Evolutionary conservation across 176 grass and related monocot genomes (phyloP).

Genomic region (Cenchrus purpureus): DNA sequence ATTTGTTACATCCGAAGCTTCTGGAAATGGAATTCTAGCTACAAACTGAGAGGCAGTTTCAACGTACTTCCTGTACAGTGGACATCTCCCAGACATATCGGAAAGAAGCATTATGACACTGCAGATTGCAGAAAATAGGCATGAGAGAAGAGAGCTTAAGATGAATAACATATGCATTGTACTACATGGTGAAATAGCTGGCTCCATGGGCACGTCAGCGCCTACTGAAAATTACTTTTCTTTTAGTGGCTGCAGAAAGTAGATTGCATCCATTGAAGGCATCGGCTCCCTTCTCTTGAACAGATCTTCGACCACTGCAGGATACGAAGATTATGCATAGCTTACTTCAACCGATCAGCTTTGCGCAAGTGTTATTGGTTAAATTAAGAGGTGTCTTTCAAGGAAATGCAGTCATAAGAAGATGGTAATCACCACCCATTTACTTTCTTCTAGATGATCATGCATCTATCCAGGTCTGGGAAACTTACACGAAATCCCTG

Average conservation of each 20-base stretch:
- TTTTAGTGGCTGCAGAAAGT: slow-evolving; percentile 93
- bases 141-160: slow-evolving; percentile 39
- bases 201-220: neutral
- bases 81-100: slow-evolving; percentile 98
- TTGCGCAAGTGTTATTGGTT: neutral
- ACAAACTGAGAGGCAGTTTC: slow-evolving; percentile 9
- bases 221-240: slow-evolving; percentile 73
- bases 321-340: slow-evolving; percentile 8
- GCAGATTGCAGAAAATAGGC: slow-evolving; percentile 42
- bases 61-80: slow-evolving; percentile 91
- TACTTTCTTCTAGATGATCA: slow-evolving; percentile 12
- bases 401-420: neutral
- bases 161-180: slow-evolving; percentile 12
- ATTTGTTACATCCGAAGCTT: slow-evolving; percentile 21
- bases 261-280: slow-evolving; percentile 97
- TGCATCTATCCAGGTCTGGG: neutral
- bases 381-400: neutral
- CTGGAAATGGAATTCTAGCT: slow-evolving; percentile 30
- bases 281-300: slow-evolving; percentile 97
- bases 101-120: slow-evolving; percentile 97
- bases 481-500: slow-evolving; percentile 85
- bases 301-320: slow-evolving; percentile 93
- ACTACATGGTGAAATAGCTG: neutral
- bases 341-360: slow-evolving; percentile 24
- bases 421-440: neutral